Percentiles rank a stretch among this genome's conserved stretches.
These are phyloP conservation scores for Gnomoniopsis sp. DNA, from an alignment of 2,329 filamentous ascomycete genomes.

Conservation along the genomic window DNA sequence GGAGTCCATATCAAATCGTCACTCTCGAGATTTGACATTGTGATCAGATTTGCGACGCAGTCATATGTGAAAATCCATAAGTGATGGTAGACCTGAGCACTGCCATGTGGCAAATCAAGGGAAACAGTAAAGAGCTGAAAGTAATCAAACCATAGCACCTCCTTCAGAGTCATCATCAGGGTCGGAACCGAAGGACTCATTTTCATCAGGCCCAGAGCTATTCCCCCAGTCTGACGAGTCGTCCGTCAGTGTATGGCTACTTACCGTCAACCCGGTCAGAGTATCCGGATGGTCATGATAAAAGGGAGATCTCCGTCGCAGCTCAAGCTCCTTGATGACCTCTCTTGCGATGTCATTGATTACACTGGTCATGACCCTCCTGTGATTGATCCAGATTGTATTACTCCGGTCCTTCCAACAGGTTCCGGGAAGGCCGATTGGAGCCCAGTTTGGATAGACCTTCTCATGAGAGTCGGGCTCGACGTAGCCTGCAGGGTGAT, in stretches of 20 bases:
- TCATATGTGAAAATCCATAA: too few relatives aligned
- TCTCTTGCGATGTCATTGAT: neutral
- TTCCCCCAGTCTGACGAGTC: neutral
- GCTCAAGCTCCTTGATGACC: neutral
- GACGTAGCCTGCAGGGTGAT: constrained; percentile 33
- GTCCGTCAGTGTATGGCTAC: neutral
- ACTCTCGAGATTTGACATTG: too few relatives aligned
- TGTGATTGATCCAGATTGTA: neutral
- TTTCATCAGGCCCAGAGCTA: neutral
- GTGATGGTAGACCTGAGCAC: too few relatives aligned
- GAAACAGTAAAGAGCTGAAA: neutral
- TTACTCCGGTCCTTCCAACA: neutral
- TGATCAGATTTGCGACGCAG: too few relatives aligned
- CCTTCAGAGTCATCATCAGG: neutral
- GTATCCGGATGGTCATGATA: neutral
- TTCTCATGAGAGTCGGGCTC: constrained; percentile 36
- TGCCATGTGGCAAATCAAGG: neutral
- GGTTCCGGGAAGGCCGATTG: neutral
- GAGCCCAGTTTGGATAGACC: constrained; percentile 39
- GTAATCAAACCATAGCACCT: neutral
- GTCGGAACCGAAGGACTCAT: neutral
- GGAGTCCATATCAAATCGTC: too few relatives aligned
- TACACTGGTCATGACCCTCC: neutral
- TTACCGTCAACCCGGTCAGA: neutral
- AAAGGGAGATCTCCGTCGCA: neutral